phyloP scores from a whole-genome alignment of 2,329 filamentous ascomycete genomes.

The Epichloe sylvatica region DNA sequence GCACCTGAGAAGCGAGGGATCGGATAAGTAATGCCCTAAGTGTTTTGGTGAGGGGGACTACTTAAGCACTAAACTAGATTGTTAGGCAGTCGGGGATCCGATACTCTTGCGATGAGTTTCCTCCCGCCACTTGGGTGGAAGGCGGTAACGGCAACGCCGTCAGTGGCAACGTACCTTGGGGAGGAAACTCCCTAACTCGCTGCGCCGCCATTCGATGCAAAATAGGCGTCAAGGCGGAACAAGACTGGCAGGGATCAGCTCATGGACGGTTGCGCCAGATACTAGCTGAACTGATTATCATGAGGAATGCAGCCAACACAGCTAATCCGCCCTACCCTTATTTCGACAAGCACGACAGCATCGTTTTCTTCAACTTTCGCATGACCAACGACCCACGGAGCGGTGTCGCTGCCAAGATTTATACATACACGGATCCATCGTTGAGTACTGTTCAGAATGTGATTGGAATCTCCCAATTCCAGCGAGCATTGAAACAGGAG shows the following conservation, averaged over 20 bases:
- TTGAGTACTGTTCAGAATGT: not conserved
- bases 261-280: not conserved
- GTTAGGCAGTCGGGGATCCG: not conserved
- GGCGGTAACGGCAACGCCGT: not conserved
- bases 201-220: not conserved
- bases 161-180: not conserved
- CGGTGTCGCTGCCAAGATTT: not conserved
- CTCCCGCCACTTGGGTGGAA: not conserved
- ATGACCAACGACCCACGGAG: not conserved
- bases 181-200: not conserved
- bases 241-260: not conserved
- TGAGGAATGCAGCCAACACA: fast-evolving
- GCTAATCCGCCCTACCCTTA: not conserved
- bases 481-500: not conserved
- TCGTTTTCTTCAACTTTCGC: not conserved
- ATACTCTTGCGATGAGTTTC: not conserved
- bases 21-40: too few relatives aligned
- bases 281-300: too few relatives aligned
- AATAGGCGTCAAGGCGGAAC: not conserved
- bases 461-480: not conserved
- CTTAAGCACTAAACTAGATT: too few relatives aligned
- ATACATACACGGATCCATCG: not conserved
- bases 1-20: too few relatives aligned
- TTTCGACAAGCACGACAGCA: not conserved
- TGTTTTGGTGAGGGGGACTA: too few relatives aligned